Evolutionary conservation across 1,284 basidiomycete species (phyloP).

Genomic region (Cutaneotrichosporon arboriforme): DNA sequence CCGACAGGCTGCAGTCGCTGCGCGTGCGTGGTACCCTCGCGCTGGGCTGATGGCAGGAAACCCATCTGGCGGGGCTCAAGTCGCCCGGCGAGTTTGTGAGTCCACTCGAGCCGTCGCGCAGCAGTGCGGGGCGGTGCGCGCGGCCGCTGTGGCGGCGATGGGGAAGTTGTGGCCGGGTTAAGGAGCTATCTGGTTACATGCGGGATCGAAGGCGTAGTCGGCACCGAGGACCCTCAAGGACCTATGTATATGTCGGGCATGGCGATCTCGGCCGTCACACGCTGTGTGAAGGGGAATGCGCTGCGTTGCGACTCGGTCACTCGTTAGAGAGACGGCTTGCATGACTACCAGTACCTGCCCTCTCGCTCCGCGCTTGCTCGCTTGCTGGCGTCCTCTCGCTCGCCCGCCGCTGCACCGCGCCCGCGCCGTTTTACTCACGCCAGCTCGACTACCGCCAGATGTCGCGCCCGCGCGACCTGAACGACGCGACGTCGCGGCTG

Average conservation of each 20-base stretch:
- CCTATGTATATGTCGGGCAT: no score
- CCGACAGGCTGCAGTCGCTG: constrained; percentile 25
- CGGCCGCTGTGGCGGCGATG: background rate
- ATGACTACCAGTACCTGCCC: no score
- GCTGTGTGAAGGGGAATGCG: no score
- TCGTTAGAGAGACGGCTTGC: no score
- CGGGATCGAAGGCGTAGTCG: no score
- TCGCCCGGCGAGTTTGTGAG: constrained; percentile 39
- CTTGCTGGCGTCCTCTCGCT: background rate
- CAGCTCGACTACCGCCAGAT: constrained; percentile 81
- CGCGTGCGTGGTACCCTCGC: constrained; percentile 16
- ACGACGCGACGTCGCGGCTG: constrained; percentile 63
- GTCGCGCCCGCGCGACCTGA: constrained; percentile 64
- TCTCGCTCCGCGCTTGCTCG: no score
- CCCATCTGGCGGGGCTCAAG: constrained; percentile 34
- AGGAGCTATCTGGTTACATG: no score
- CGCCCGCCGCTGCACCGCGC: background rate
- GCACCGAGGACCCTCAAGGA: no score
- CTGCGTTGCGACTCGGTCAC: no score
- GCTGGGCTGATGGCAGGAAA: constrained; percentile 24
- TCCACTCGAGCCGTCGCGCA: no score
- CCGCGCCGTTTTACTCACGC: background rate
- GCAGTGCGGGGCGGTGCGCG: background rate
- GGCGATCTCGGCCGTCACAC: no score
- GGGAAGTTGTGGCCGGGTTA: no score